Evolutionary conservation across 345 rosid species (phyloP), one percentile per base, ranked within the genome.

Genomic region (Eucalyptus decipiens): DNA sequence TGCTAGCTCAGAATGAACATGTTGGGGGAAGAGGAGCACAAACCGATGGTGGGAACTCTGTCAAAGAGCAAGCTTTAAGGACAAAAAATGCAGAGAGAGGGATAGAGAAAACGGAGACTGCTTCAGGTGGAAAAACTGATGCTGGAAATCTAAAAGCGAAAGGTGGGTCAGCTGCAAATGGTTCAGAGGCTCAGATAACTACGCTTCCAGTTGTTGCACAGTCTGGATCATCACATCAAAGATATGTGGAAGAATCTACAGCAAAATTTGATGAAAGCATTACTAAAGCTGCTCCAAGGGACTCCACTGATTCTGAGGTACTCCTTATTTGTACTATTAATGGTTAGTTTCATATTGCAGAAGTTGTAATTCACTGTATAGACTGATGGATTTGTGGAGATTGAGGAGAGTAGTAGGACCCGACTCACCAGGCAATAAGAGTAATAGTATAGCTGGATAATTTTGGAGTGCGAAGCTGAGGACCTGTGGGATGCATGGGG

Each of bases 291-390:
- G 90, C 93, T 87, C 86, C 90, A 24, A 98, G 91, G 90, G 93
- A 92, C 88, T 91, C 95, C 87, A 86, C 92, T 32, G 98, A 97
- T 86, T 86, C 92, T 30, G 99, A 97, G 99, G 99, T 98, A 93
- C 45, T 86, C 51, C 88, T 87, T 50, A 9, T 69, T 26, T 47
- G 48, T 85, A 49, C 86, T 86, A 69, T 88, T 62, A 86, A 32
- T 88, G 48, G 60, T 83, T 30, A 43, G 85, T 72, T 72, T 72
- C 81, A 72, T 72, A 72, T 37, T 60, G 32, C n/a, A 60, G 32
- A 28, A 60, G n/a, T 11, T 60, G 67, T 60, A 26, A 26, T 26
- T 60, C 32, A 60, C 32, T 60, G 67, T 60, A 60, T 60, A 28
- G 67, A 60, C n/a, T 60, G 67, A 60, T 60, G 67, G 67, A 60